phyloP scores from a whole-genome alignment of 2,329 filamentous ascomycete genomes.

The Fusarium beomiforme region DNA sequence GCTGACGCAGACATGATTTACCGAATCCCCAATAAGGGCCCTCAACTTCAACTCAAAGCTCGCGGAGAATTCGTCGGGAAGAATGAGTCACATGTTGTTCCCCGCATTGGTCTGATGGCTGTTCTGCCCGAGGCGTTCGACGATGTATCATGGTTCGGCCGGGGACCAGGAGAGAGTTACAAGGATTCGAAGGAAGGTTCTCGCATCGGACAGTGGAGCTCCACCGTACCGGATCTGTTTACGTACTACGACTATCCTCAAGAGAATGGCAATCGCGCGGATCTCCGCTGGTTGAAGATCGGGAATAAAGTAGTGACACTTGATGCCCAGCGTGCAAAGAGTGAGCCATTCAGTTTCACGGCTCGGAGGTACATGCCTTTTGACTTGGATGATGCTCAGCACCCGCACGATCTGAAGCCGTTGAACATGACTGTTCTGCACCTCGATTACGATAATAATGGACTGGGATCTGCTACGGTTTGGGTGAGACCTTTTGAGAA shows the following conservation, averaged over 20 bases:
- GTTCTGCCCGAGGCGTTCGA: background rate
- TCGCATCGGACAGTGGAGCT: background rate
- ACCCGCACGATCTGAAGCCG: slow-evolving; percentile 13
- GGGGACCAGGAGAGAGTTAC: slow-evolving; percentile 19
- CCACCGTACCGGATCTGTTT: background rate
- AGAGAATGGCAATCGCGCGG: slow-evolving; percentile 18
- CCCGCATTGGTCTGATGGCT: slow-evolving; percentile 10
- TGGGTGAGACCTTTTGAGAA: slow-evolving; percentile 18
- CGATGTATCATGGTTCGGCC: slow-evolving; percentile 13
- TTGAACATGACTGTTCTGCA: slow-evolving; percentile 19
- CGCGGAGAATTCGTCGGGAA: background rate
- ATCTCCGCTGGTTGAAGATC: slow-evolving; percentile 7
- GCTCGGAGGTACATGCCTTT: slow-evolving; percentile 18
- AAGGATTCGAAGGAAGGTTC: slow-evolving; percentile 21
- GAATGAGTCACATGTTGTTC: slow-evolving; percentile 3
- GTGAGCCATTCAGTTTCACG: slow-evolving; percentile 11
- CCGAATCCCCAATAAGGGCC: background rate
- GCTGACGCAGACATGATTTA: slow-evolving; percentile 16
- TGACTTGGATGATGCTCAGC: slow-evolving; percentile 9
- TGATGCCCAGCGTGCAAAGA: background rate
- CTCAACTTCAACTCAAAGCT: background rate
- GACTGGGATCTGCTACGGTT: slow-evolving; percentile 9
- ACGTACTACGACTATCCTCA: slow-evolving; percentile 25
- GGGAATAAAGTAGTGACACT: background rate
- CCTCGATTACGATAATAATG: slow-evolving; percentile 22